Conservation (phyloP, 2,329 filamentous ascomycete genomes). For the Trichoderma sp. region DNA sequence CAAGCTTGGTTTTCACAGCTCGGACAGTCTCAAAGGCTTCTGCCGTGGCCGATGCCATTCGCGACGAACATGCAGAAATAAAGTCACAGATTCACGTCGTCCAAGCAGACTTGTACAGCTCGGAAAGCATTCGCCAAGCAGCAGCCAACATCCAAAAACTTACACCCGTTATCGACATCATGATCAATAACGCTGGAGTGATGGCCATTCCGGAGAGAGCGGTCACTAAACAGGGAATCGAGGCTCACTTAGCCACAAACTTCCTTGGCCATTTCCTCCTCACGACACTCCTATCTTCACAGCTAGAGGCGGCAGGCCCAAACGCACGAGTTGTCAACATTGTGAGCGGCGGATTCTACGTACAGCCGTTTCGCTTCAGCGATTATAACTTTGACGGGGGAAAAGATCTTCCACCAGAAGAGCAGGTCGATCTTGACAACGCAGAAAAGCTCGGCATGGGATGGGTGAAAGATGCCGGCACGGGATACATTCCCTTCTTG, state of each 20-base stretch:
- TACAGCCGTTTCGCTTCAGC: slow-evolving; percentile 20
- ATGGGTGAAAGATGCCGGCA: not conserved
- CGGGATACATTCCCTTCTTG: slow-evolving; percentile 17
- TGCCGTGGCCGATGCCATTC: slow-evolving; percentile 19
- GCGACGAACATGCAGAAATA: not conserved
- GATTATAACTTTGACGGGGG: slow-evolving; percentile 22
- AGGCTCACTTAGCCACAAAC: slow-evolving; percentile 17
- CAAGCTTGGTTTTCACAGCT: slow-evolving; percentile 17
- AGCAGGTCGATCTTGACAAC: not conserved
- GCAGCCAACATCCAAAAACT: not conserved
- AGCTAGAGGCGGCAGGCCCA: not conserved
- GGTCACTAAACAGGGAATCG: not conserved
- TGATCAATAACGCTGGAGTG: slow-evolving; percentile 19
- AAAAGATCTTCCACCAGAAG: slow-evolving; percentile 12
- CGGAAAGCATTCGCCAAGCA: slow-evolving; percentile 4
- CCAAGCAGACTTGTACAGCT: not conserved
- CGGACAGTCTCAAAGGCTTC: slow-evolving; percentile 19
- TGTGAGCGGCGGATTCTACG: slow-evolving; percentile 13
- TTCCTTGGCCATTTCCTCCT: slow-evolving; percentile 20
- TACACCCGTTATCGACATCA: not conserved
- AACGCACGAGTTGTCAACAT: slow-evolving; percentile 19
- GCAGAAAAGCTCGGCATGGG: slow-evolving; percentile 20
- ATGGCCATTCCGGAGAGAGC: slow-evolving; percentile 17
- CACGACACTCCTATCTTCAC: slow-evolving; percentile 3
- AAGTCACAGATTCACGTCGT: slow-evolving; percentile 10